phyloP scores from a whole-genome alignment of 306 rosid species.

The Acmispon strigosus region DNA sequence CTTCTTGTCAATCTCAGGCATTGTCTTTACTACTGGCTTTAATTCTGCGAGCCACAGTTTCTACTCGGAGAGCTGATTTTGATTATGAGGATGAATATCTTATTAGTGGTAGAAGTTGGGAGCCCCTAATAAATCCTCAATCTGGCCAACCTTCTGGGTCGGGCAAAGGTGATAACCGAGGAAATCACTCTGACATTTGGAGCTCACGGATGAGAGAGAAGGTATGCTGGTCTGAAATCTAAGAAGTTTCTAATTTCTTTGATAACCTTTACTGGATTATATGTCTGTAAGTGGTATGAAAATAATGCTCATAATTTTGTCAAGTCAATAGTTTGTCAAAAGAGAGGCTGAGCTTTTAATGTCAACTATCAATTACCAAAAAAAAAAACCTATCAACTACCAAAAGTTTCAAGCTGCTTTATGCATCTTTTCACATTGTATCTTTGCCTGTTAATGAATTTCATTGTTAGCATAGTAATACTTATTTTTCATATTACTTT shows the following conservation, averaged over 20 bases:
- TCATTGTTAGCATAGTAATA: neutral
- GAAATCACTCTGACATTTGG: constrained; percentile 66
- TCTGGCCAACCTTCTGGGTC: constrained; percentile 53
- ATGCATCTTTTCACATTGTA: neutral
- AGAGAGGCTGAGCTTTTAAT: constrained; percentile 3
- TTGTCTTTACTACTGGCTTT: constrained; percentile 66
- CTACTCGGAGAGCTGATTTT: constrained; percentile 38
- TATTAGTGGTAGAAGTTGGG: constrained; percentile 52
- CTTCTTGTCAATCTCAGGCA: constrained; percentile 46
- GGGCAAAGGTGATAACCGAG: constrained; percentile 43
- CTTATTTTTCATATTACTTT: neutral
- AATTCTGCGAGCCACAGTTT: constrained; percentile 64
- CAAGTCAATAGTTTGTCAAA: neutral
- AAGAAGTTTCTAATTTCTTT: neutral
- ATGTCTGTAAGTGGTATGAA: neutral
- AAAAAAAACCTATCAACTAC: too few species aligned
- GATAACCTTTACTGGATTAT: neutral
- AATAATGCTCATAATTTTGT: neutral
- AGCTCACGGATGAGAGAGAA: constrained; percentile 79
- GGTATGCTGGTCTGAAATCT: constrained; percentile 41
- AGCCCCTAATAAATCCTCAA: constrained; percentile 59
- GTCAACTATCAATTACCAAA: too few species aligned
- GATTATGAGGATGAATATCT: constrained; percentile 50
- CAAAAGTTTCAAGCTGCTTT: neutral
- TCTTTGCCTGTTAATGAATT: neutral